These are phyloP conservation scores for Aeschynomene evenia DNA, from an alignment of 306 rosid species.

Conservation along the genomic window DNA sequence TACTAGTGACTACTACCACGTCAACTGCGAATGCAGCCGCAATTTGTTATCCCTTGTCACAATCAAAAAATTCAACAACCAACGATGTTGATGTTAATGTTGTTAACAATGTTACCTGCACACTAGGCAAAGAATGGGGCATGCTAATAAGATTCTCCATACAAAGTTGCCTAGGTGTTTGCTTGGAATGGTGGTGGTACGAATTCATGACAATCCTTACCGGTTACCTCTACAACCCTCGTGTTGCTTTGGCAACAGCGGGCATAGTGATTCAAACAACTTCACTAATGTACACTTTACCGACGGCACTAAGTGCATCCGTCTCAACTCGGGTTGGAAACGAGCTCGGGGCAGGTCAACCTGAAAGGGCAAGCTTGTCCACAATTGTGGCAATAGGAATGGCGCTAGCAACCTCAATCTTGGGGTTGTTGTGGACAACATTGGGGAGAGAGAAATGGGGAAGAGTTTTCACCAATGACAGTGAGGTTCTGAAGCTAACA, in stretches of 20 bases:
- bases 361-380: constrained; percentile 48
- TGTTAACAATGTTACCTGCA: not conserved
- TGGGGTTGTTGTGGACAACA: constrained; percentile 56
- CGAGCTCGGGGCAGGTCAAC: constrained; percentile 59
- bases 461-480: constrained; percentile 54
- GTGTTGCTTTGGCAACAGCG: constrained; percentile 48
- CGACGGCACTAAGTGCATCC: constrained; percentile 54
- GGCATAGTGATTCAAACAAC: constrained; percentile 70
- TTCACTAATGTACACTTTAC: constrained; percentile 60
- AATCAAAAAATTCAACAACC: not conserved
- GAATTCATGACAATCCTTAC: constrained; percentile 66
- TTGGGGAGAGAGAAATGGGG: constrained; percentile 63
- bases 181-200: constrained; percentile 97
- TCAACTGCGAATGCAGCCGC: too few relatives aligned
- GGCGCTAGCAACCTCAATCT: constrained; percentile 43
- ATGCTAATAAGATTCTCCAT: constrained; percentile 49
- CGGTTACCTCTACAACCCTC: constrained; percentile 59
- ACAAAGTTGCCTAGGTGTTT: constrained; percentile 76
- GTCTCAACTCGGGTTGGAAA: constrained; percentile 65
- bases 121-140: constrained; percentile 52
- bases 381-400: constrained; percentile 48
- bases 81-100: not conserved
- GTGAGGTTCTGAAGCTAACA: constrained; percentile 47
- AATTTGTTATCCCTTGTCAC: constrained; percentile 1
- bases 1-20: not conserved